Percentiles rank a stretch among this genome's conserved stretches.
phyloP scores from a whole-genome alignment of 495 filamentous ascomycete genomes.

The Talaromyces thailandensis region DNA sequence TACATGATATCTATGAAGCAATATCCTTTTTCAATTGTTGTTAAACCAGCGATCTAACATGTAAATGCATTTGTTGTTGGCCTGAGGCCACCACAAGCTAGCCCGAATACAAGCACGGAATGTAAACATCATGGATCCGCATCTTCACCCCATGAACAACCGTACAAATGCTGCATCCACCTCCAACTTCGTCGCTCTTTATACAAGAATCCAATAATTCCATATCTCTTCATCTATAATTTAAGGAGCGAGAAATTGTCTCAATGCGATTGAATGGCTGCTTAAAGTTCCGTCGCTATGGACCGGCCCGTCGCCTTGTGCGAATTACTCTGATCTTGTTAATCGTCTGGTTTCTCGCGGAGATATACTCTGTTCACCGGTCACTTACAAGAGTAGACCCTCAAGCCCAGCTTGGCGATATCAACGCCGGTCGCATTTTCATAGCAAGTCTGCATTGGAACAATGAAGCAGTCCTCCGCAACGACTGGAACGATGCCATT shows the following conservation, averaged over 20 bases:
- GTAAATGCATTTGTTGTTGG: background rate
- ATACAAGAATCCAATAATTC: background rate
- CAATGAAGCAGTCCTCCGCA: slow-evolving; percentile 51
- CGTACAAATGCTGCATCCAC: background rate
- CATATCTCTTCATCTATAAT: background rate
- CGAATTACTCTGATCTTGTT: background rate
- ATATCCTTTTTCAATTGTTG: background rate
- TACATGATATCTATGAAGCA: background rate
- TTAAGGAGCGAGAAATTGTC: background rate
- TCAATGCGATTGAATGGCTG: background rate
- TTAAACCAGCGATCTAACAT: background rate
- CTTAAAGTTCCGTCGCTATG: background rate
- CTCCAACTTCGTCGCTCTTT: background rate
- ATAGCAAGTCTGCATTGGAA: slow-evolving; percentile 67
- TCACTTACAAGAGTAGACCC: background rate
- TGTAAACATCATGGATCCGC: background rate
- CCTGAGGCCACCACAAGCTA: background rate
- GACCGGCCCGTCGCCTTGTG: background rate
- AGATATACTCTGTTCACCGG: background rate
- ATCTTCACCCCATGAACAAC: background rate
- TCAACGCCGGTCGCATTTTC: slow-evolving; percentile 39
- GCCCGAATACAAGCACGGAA: background rate
- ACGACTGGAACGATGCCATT: slow-evolving; percentile 53
- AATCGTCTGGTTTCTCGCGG: background rate
- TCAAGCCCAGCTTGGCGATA: background rate